Evolutionary conservation across 805 yeast species (phyloP).

Genomic region (Zygoascus bituminiphila): DNA sequence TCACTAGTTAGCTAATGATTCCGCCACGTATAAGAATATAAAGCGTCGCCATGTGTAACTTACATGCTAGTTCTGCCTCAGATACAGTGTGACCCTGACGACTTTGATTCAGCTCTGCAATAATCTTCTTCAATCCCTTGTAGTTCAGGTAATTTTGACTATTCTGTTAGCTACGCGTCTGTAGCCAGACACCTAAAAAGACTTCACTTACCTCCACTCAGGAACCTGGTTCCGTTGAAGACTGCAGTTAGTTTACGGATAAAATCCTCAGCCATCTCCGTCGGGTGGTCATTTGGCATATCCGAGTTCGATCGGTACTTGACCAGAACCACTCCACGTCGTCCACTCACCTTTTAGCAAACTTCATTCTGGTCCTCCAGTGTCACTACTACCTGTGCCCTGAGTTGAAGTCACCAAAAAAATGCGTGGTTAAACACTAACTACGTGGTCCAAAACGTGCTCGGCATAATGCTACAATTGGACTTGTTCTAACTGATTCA

Average conservation of each 20-base stretch:
- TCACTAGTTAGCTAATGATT: constrained; percentile 23
- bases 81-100: constrained; percentile 10
- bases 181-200: not conserved
- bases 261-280: not conserved
- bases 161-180: not conserved
- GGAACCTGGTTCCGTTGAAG: constrained; percentile 82
- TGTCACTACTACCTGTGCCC: not conserved
- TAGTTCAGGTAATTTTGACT: constrained; percentile 71
- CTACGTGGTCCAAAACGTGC: not conserved
- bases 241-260: constrained; percentile 20
- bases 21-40: no score
- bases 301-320: not conserved
- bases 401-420: not conserved
- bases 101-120: constrained; percentile 48
- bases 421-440: not conserved
- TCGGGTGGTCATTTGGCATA: not conserved
- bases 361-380: constrained; percentile 24
- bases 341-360: constrained; percentile 77
- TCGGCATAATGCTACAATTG: not conserved
- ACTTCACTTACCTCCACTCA: constrained; percentile 57
- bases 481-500: not conserved
- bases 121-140: constrained; percentile 71
- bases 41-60: constrained; percentile 10
- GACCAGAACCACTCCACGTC: constrained; percentile 10
- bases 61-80: constrained; percentile 30